These are phyloP conservation scores for Linanthus parryae DNA, from an alignment of 148 eudicot species.

Conservation along the genomic window DNA sequence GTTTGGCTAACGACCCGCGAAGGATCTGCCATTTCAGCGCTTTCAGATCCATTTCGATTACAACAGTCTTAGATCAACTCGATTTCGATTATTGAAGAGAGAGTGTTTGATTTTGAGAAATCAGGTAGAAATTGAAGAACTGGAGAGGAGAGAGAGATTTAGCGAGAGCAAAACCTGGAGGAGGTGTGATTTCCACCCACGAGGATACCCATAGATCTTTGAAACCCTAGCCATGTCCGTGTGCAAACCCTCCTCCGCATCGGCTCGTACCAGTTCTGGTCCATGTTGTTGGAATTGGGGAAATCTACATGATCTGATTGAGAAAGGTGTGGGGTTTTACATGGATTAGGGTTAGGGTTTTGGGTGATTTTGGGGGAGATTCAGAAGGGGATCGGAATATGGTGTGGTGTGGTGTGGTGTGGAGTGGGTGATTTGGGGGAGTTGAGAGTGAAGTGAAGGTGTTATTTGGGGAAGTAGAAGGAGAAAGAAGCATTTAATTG, in stretches of 20 bases:
- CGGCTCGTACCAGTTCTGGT: constrained; percentile 30
- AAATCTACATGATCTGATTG: background rate
- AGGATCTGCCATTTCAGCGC: constrained; percentile 61
- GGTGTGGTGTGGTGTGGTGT: background rate
- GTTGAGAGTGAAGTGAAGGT: background rate
- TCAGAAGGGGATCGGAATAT: background rate
- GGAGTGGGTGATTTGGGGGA: background rate
- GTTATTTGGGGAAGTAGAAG: background rate
- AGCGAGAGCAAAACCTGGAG: constrained; percentile 97
- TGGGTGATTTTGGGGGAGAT: background rate
- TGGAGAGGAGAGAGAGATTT: constrained; percentile 12
- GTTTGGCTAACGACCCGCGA: constrained; percentile 52
- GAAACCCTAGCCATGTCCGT: constrained; percentile 78
- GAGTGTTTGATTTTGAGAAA: background rate
- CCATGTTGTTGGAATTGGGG: constrained; percentile 17
- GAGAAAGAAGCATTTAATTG: background rate
- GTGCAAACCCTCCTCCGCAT: constrained; percentile 46
- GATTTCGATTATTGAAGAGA: background rate
- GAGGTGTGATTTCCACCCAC: constrained; percentile 99
- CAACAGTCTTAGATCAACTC: constrained; percentile 7
- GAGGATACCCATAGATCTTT: constrained; percentile 79
- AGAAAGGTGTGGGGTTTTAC: background rate
- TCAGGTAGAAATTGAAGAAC: constrained; percentile 5
- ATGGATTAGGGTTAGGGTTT: background rate
- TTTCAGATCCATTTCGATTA: background rate